Evolutionary conservation across 108 stramenopile genomes (phyloP), one percentile per base, ranked within the genome.

Genomic region (Tribonema minus): DNA sequence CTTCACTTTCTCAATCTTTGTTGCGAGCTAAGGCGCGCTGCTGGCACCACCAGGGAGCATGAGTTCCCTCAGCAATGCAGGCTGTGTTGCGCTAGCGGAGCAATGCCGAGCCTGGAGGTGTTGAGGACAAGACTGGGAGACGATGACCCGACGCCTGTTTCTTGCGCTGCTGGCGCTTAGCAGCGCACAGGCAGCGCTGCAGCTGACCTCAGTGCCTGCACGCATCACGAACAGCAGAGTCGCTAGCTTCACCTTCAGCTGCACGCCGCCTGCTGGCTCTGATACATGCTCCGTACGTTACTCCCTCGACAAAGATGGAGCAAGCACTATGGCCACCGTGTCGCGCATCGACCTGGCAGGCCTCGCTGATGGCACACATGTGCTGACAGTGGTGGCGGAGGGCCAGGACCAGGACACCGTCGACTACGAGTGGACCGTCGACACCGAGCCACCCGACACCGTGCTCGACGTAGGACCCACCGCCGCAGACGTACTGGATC

Each of bases 371-470:
- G 77, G 68, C 27, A 67, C 32, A 31, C 58, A 78, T 64, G 67
- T 46, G 9, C 28, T 70, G 12, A 66, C 60, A 27, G 61, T 33
- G 36, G 36, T 26, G 1, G 58, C 32, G 26, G 68, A 58, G 54
- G 34, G 68, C 32, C 0, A 25, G 31, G 77, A 61, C 34, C 32
- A 37, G 36, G 77, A 68, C 65, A 67, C 34, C 2, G 68, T 70
- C 23, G 61, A 70, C 27, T 78, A 76, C 67, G 35, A 62, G 5
- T 78, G 77, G 77, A 68, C 68, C 40, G 68, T 78, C 6, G 77
- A 78, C 68, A 78, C 77, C 0, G 68, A 66, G 3, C 68, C 77
- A 1, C 77, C 77, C 26, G 37, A 78, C 59, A 78, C 77, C 4
- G 34, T 78, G 15, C 37, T 78, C 15, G 77, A 78, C 26, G 37